Conservation (phyloP, 148 eudicot species). For the Vaccinium darrowii region DNA sequence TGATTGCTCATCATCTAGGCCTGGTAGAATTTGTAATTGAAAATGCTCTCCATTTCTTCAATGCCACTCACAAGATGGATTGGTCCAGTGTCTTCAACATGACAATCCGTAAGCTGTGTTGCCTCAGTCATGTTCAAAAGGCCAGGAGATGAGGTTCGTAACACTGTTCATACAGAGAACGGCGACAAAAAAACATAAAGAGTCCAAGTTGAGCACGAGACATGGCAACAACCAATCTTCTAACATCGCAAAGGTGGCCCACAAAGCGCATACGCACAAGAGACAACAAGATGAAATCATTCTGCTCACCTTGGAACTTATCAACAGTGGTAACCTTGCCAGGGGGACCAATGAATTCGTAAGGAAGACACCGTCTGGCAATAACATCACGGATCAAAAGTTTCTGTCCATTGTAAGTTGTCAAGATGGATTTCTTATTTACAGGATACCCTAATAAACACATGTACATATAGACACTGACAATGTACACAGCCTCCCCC, state of each 20-base stretch:
- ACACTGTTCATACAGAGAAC: conserved; percentile 90
- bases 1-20: conserved; percentile 55
- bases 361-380: conserved; percentile 1
- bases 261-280: conserved; percentile 96
- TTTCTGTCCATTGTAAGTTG: conserved; percentile 97
- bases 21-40: conserved; percentile 67
- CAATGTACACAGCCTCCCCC: conserved; percentile 93
- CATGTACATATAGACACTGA: conserved; percentile 92
- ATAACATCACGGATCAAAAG: conserved; percentile 94
- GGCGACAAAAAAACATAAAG: conserved; percentile 84
- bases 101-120: conserved; percentile 58
- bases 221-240: conserved; percentile 97
- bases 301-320: conserved; percentile 98
- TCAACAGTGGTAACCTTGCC: conserved; percentile 85
- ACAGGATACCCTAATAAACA: conserved; percentile 95
- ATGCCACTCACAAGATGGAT: conserved; percentile 29
- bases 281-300: conserved; percentile 80
- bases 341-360: too few relatives aligned
- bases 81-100: conserved; percentile 69
- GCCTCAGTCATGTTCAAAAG: conserved; percentile 59
- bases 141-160: conserved; percentile 85
- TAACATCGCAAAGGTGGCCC: conserved; percentile 97
- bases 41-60: conserved; percentile 80
- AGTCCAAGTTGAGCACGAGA: conserved; percentile 98
- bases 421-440: conserved; percentile 87